Conservation (phyloP, 2,329 filamentous ascomycete genomes). For the Escovopsis sp. region DNA sequence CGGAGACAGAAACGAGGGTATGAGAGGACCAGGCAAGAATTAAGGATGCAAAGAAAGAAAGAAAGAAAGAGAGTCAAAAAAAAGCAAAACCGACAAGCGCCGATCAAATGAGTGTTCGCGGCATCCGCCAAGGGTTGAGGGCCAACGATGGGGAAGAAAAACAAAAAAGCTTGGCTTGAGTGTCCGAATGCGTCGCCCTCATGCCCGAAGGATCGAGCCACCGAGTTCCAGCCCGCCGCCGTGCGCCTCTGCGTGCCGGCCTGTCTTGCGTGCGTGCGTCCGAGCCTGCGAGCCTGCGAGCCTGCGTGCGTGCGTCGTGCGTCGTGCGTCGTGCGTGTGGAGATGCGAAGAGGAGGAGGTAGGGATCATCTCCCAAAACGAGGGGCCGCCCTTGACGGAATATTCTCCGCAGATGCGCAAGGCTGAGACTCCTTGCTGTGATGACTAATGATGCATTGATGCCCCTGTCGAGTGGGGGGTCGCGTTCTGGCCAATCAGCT, state of each 20-base stretch:
- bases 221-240: neutral
- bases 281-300: too few species aligned
- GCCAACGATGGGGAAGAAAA: constrained; percentile 4
- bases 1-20: neutral
- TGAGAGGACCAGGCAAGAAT: too few species aligned
- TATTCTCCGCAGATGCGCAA: neutral
- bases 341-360: neutral
- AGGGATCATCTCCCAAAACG: neutral
- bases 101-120: constrained; percentile 17
- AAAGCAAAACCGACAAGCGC: constrained; percentile 7
- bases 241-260: neutral
- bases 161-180: constrained; percentile 3
- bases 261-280: neutral
- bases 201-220: neutral
- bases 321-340: too few species aligned
- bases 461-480: too few species aligned
- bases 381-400: too few species aligned
- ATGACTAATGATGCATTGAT: too few species aligned
- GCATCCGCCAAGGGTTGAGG: constrained; percentile 12
- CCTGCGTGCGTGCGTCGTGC: too few species aligned
- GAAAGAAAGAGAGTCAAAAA: constrained; percentile 6
- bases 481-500: neutral
- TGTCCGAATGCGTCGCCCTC: constrained; percentile 9
- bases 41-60: too few species aligned
- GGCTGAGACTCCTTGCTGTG: too few species aligned